Base-by-base conservation (phyloP, 352 stramenopile species). In the Phytophthora gonapodyides region DNA sequence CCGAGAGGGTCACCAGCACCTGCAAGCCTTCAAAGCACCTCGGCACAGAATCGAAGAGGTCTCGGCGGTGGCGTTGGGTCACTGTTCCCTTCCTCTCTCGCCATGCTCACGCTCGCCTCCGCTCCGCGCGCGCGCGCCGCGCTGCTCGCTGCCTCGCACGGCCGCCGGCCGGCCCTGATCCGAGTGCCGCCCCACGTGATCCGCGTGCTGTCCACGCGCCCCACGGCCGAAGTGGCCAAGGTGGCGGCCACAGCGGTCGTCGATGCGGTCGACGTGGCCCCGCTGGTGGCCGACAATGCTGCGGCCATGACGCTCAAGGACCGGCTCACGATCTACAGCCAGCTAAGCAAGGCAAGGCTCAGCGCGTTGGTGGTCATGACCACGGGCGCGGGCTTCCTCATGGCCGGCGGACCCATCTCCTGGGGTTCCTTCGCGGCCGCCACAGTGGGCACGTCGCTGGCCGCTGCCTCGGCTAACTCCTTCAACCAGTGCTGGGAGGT, bases 401-500 rank as follows among this genome's bases (percentile, higher is more conserved):
- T 98, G 66, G 96, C 97, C 17, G 97, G 97, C 19, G 89, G 89
- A 9, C 96, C 97, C 7, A 87, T 99, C 50, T 96, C 85, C 21
- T 91, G 87, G 64, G 75, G 87, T 33, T 83, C 92, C 7, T 86
- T 99, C 17, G 84, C 92, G 5, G 88, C 90, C 1, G 89, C 89
- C 6, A 97, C 93, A 1, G 54, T 98, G 0, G 98, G 97, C 16
- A 99, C 97, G 16, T 97, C 93, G 16, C 74, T 99, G 10, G 98
- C 96, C 34, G 92, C 88, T 6, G 93, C 89, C 9, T 96, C 97
- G 2, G 96, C 96, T 31, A 98, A 97, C 69, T 98, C 97, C 27
- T 98, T 98, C 61, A 99, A 99, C 88, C 97, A 99, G 77, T 89
- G 98, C 47, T 97, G 97, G 65, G 97, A 99, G 71, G 75, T 96